Evolutionary conservation across 1,284 basidiomycete genomes (phyloP).

Genomic region (Exsudoporus floridanus): DNA sequence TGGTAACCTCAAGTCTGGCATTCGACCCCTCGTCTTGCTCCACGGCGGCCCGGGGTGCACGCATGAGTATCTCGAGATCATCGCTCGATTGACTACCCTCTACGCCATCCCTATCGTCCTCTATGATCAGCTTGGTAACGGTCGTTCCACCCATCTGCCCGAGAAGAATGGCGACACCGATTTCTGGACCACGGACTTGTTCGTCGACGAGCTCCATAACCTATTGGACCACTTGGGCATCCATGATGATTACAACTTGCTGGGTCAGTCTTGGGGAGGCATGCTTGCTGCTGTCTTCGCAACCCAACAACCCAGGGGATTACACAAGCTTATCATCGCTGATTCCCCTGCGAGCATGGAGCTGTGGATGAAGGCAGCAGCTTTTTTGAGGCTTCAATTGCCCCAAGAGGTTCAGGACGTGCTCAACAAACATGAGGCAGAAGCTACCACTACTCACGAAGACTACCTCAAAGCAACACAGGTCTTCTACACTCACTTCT

Average conservation of each 20-base stretch:
- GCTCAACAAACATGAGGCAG: conserved; percentile 48
- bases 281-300: conserved; percentile 45
- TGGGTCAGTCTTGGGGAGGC: conserved; percentile 54
- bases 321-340: conserved; percentile 43
- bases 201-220: conserved; percentile 48
- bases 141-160: conserved; percentile 46
- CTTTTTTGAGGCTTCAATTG: conserved; percentile 37
- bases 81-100: conserved; percentile 35
- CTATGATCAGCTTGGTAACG: conserved; percentile 51
- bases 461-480: conserved; percentile 48
- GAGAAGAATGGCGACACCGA: conserved; percentile 36
- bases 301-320: conserved; percentile 39
- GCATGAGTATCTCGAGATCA: conserved; percentile 40
- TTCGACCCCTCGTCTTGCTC: conserved; percentile 42
- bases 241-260: conserved; percentile 38
- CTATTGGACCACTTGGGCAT: conserved; percentile 43
- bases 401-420: conserved; percentile 44
- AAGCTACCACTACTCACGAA: conserved; percentile 43
- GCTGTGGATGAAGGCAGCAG: conserved; percentile 40
- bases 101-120: conserved; percentile 42
- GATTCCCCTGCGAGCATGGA: conserved; percentile 42
- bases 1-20: conserved; percentile 37
- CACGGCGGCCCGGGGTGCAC: conserved; percentile 47
- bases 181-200: conserved; percentile 49
- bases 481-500: conserved; percentile 44